Evolutionary conservation across 139 green algal genomes (phyloP).

Genomic region (Pleodorina starrii): DNA sequence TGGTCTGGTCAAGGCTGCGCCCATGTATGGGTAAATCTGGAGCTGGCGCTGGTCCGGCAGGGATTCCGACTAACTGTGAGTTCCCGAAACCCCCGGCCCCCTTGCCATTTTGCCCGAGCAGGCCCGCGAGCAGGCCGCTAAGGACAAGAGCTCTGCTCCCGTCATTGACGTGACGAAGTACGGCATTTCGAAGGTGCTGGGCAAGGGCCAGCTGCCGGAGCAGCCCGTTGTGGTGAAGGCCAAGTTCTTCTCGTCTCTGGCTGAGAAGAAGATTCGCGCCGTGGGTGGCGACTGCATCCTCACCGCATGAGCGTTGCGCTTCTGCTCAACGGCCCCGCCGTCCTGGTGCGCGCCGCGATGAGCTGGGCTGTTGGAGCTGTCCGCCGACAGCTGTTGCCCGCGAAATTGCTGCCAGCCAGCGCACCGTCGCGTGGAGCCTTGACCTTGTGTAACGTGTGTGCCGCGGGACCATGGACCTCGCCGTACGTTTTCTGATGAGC

Average conservation of each 20-base stretch:
- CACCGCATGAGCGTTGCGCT: conserved; percentile 73
- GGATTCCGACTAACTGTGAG: too few species aligned
- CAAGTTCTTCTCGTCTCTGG: conserved; percentile 98
- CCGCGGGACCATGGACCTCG: too few species aligned
- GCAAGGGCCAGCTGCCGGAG: conserved; percentile 95
- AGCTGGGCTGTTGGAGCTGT: background rate
- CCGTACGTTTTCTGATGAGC: too few species aligned
- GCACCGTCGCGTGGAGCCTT: background rate
- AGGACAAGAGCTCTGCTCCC: conserved; percentile 82
- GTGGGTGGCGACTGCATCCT: conserved; percentile 91
- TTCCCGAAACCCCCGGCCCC: too few species aligned
- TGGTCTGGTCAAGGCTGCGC: too few species aligned
- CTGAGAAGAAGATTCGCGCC: conserved; percentile 99
- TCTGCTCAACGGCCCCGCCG: background rate
- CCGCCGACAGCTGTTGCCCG: background rate
- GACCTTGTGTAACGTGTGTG: background rate
- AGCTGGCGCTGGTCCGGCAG: too few species aligned
- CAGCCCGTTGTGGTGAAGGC: conserved; percentile 97
- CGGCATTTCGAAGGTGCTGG: conserved; percentile 95
- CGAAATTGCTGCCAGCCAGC: background rate
- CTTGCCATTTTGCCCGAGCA: conserved; percentile 50
- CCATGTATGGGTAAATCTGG: too few species aligned
- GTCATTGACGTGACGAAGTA: conserved; percentile 98
- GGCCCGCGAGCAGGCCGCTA: conserved; percentile 80
- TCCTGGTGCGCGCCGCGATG: background rate